These are phyloP conservation scores for Geotrichum carabidarum DNA, from an alignment of 1,139 yeast species.

Conservation along the genomic window DNA sequence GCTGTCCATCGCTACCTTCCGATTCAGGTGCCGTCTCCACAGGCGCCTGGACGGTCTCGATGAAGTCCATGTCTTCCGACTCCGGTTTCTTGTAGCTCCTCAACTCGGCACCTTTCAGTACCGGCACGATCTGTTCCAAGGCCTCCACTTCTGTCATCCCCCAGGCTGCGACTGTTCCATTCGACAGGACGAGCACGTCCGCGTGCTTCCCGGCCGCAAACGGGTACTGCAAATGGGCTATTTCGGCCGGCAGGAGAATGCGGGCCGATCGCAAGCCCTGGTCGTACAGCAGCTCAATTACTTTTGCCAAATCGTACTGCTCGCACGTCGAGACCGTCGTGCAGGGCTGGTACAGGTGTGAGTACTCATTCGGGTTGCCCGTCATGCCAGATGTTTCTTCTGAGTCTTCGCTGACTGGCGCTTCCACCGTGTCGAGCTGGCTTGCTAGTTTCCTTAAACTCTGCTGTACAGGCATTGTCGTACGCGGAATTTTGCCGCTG, in stretches of 20 bases:
- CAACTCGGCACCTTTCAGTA: slow-evolving; percentile 46
- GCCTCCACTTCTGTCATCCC: slow-evolving; percentile 53
- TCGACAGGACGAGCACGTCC: slow-evolving; percentile 60
- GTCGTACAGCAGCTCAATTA: slow-evolving; percentile 37
- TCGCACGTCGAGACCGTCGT: slow-evolving; percentile 71
- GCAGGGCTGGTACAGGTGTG: slow-evolving; percentile 36
- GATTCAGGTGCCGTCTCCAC: background rate
- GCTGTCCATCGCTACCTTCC: background rate
- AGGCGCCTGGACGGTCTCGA: slow-evolving; percentile 43
- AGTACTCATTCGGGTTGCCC: background rate
- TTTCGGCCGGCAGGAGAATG: slow-evolving; percentile 66
- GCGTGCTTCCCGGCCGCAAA: slow-evolving; percentile 31
- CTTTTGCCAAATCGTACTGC: slow-evolving; percentile 51
- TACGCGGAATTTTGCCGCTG: slow-evolving; percentile 4
- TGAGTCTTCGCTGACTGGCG: background rate
- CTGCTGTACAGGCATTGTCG: slow-evolving; percentile 10
- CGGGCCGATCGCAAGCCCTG: slow-evolving; percentile 40
- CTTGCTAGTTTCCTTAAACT: slow-evolving; percentile 6
- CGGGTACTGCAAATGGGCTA: slow-evolving; percentile 45
- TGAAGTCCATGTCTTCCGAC: slow-evolving; percentile 81
- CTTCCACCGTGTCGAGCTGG: background rate
- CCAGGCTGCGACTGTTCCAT: slow-evolving; percentile 83
- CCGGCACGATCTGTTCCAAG: slow-evolving; percentile 42
- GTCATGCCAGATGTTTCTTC: background rate
- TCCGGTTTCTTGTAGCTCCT: slow-evolving; percentile 52